Evolutionary conservation across 352 stramenopile genomes (phyloP).

Genomic region (Phytophthora sojae): DNA sequence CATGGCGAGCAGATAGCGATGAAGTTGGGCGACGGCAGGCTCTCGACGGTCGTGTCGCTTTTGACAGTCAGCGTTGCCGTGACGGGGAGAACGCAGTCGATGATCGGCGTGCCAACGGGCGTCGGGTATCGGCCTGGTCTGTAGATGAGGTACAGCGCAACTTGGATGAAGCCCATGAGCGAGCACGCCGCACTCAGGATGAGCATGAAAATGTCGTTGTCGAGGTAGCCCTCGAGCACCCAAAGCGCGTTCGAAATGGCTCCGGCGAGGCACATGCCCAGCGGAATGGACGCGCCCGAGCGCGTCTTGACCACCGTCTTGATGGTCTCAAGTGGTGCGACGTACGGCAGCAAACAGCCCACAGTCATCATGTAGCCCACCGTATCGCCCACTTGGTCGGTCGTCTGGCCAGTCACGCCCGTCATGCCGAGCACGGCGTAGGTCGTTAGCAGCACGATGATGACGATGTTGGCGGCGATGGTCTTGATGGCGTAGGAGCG

Average conservation of each 20-base stretch:
- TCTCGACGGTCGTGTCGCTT: conserved; percentile 26
- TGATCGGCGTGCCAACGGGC: background rate
- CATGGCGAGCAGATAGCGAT: conserved; percentile 26
- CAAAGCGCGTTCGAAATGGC: conserved; percentile 43
- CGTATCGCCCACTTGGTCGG: conserved; percentile 24
- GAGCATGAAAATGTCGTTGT: conserved; percentile 34
- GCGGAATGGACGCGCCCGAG: conserved; percentile 37
- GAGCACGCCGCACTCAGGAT: conserved; percentile 23
- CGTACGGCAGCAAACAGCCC: conserved; percentile 43
- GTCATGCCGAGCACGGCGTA: conserved; percentile 38
- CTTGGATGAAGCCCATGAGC: conserved; percentile 28
- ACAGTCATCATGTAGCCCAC: conserved; percentile 43
- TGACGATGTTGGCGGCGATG: conserved; percentile 18
- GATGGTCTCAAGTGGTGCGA: conserved; percentile 46
- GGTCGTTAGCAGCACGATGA: conserved; percentile 20
- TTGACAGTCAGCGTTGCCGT: conserved; percentile 11
- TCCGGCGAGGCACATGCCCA: conserved; percentile 41
- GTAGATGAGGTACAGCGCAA: conserved; percentile 37
- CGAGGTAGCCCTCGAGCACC: conserved; percentile 38
- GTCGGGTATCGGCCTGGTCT: conserved; percentile 21
- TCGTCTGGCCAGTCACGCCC: conserved; percentile 24
- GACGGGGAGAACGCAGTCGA: conserved; percentile 19
- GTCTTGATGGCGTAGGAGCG: conserved; percentile 30
- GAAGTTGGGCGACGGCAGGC: conserved; percentile 26
- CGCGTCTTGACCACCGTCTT: conserved; percentile 40